Percentiles rank a stretch among this genome's conserved stretches.
These are phyloP conservation scores for Colletotrichum tropicale DNA, from an alignment of 2,329 filamentous ascomycete species.

Conservation along the genomic window DNA sequence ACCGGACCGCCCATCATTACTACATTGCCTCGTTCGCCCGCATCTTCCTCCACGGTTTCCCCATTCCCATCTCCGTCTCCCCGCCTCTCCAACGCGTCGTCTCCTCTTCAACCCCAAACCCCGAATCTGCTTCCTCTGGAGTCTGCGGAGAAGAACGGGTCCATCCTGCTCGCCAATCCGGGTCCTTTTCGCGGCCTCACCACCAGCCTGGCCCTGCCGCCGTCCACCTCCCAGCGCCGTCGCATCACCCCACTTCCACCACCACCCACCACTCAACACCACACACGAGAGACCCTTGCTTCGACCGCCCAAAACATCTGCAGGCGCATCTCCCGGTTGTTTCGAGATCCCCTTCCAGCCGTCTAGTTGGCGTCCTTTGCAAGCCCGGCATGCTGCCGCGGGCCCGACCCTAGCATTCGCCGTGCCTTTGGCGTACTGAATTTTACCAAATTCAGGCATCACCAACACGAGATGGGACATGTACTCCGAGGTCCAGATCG, in stretches of 20 bases:
- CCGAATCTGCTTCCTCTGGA: background rate
- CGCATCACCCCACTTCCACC: background rate
- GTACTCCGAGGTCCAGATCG: background rate
- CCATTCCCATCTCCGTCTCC: background rate
- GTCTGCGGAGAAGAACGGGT: conserved; percentile 15
- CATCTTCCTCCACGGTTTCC: background rate
- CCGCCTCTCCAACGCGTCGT: background rate
- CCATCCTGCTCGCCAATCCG: background rate
- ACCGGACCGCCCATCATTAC: background rate
- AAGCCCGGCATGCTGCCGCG: background rate
- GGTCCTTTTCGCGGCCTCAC: conserved; percentile 7
- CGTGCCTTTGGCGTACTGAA: background rate
- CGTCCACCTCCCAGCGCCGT: background rate
- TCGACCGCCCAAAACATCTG: conserved; percentile 1
- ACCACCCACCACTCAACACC: conserved; percentile 1
- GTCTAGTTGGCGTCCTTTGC: background rate
- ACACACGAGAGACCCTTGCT: background rate
- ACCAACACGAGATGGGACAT: background rate
- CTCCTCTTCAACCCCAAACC: conserved; percentile 8
- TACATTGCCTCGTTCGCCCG: background rate
- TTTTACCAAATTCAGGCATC: background rate
- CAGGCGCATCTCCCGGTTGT: conserved; percentile 5
- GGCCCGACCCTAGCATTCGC: background rate
- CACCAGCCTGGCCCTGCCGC: background rate
- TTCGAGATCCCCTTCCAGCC: conserved; percentile 1